Conservation (phyloP, 108 stramenopile genomes). For the Skeletonema marinoi region DNA sequence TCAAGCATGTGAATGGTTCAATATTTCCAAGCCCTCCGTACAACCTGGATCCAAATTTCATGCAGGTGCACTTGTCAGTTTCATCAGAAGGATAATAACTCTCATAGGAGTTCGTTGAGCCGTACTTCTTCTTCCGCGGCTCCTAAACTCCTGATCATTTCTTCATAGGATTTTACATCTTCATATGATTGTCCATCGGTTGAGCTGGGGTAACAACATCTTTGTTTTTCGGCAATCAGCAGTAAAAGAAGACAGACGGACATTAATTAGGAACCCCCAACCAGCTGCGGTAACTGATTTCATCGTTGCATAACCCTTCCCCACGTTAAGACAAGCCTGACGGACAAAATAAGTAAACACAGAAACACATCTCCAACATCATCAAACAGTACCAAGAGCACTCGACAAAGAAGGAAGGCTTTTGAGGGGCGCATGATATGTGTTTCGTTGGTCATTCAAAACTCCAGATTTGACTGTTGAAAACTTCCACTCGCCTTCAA, state of each 20-base stretch:
- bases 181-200: slow-evolving; percentile 6
- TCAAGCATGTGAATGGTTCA: slow-evolving; percentile 74
- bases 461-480: slow-evolving; percentile 26
- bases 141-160: not conserved
- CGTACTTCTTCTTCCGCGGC: not conserved
- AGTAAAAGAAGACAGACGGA: slow-evolving; percentile 60
- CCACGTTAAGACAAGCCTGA: not conserved
- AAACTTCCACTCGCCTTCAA: slow-evolving; percentile 45
- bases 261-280: slow-evolving; percentile 57
- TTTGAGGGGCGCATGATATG: slow-evolving; percentile 15
- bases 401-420: slow-evolving; percentile 63
- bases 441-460: slow-evolving; percentile 20
- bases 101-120: not conserved
- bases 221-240: slow-evolving; percentile 61
- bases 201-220: slow-evolving; percentile 56
- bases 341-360: slow-evolving; percentile 15
- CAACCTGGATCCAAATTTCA: slow-evolving; percentile 57
- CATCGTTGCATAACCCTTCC: not conserved
- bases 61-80: slow-evolving; percentile 38
- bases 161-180: slow-evolving; percentile 9
- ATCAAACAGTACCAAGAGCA: slow-evolving; percentile 40
- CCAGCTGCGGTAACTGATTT: slow-evolving; percentile 28
- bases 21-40: slow-evolving; percentile 78
- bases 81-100: slow-evolving; percentile 5
- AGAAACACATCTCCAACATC: slow-evolving; percentile 47